Evolutionary conservation across 345 rosid species (phyloP), one percentile per base, ranked within the genome.

Genomic region (Aethionema arabicum): DNA sequence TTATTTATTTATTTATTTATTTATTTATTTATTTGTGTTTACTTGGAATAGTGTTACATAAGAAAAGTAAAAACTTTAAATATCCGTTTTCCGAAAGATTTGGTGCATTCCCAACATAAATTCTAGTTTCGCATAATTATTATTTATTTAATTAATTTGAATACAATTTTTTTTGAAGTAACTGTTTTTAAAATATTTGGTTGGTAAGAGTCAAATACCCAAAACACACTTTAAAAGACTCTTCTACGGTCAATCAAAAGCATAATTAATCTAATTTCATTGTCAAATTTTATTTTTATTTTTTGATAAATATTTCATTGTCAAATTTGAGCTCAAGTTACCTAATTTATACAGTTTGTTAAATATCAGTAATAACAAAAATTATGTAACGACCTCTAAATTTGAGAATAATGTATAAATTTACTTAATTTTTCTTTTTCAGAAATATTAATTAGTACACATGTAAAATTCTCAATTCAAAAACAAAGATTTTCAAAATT

Each of bases 171-270:
- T 46, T 46, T 31, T 16, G 44, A 32, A 44, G 27, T 6, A 3
- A 44, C 8, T 52, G 66, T 40, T 48, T 41, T 21, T 1, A 21
- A 21, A 21, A 43, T 43, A 21, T 41, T 60, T 59, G 45, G 36
- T 67, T 40, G 40, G 44, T 62, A 51, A 61, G 42, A 49, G 68
- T 69, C 74, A 69, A 69, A 61, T 39, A 55, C 68, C 61, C 52
- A 53, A 55, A 47, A 61, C 45, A 55, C 68, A 69, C 52, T 61
- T 62, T 38, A 8, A 55, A 62, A 9, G 74, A 69, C 68, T 40
- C 52, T 69, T 69, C 63, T 47, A 69, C 63, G 33, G 52, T 62
- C 74, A 47, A 62, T 40, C 16, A 55, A 21, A 55, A 54, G 56
- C 46, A 44, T 68, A 7, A 68, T 60, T 21, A 30, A 7, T 15